Base-by-base conservation (phyloP, 2,329 filamentous ascomycete species). In the Hypoxylon sp. region DNA sequence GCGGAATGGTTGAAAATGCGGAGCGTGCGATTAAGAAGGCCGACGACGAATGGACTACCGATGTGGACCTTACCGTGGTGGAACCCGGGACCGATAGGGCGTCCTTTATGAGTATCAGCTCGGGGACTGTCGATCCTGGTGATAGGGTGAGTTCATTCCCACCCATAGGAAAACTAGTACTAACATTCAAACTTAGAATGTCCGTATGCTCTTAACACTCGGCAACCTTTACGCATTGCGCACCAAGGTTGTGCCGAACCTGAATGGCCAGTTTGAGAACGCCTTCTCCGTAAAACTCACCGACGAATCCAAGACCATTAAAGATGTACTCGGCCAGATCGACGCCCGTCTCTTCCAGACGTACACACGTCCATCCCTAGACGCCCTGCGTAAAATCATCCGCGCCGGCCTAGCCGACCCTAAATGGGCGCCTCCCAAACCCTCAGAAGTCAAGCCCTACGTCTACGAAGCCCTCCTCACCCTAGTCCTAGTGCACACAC, bases 1-100 rank as follows among this genome's bases (percentile, higher is more conserved):
- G 93, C 74, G 96, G 95, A 21, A 95, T 99, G 89, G 94, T 99
- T 0, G 96, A 98, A 80, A 98, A 97, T 79, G 95, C 96, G 2
- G 94, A 98, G 80, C 89, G 89, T 63, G 87, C 90, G 2, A 79
- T 89, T 13, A 88, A 90, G 72, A 89, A 88, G 72, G 82, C 88
- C 0, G 89, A 91, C 50, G 87, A 89, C 65, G 87, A 89, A 62
- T 89, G 87, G 87, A 86, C 83, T 0, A 82, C 83, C 2, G 83
- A 86, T 15, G 74, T 77, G 17, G 85, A 86, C 13, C 77, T 79
- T 6, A 80, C 82, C 39, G 78, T 82, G 6, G 78, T 82, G 6
- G 66, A 68, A 24, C 67, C 75, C 2, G 69, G 68, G 2, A 76
- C 75, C 11, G 75, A 79, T 19, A 76, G 77, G 13, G 76, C 80